Evolutionary conservation across 495 filamentous ascomycete genomes (phyloP).

Genomic region (Podospora pseudoanserina): DNA sequence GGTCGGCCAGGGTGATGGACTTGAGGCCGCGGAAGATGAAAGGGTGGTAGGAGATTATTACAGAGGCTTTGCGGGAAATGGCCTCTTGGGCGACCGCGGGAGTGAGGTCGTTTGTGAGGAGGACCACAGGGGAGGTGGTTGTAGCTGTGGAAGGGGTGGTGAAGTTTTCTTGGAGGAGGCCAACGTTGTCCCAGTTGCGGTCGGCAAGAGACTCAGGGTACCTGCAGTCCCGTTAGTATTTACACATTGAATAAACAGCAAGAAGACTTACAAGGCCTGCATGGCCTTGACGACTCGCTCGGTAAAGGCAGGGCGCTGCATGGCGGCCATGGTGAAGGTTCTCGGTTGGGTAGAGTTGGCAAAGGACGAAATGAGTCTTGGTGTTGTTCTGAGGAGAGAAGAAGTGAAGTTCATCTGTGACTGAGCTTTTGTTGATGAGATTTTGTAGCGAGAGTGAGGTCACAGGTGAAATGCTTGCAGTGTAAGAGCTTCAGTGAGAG

Average conservation of each 20-base stretch:
- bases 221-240: constrained; percentile 38
- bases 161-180: constrained; percentile 38
- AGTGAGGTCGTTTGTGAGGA: constrained; percentile 90
- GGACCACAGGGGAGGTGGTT: constrained; percentile 42
- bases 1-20: constrained; percentile 74
- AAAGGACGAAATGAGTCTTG: constrained; percentile 2
- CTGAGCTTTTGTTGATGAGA: neutral
- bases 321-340: constrained; percentile 22
- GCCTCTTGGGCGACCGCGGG: constrained; percentile 88
- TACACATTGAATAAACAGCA: too few relatives aligned
- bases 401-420: constrained; percentile 18
- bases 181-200: constrained; percentile 84
- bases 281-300: constrained; percentile 75
- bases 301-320: constrained; percentile 57
- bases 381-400: neutral
- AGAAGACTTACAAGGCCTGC: constrained; percentile 65
- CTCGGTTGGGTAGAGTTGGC: neutral
- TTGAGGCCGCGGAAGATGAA: constrained; percentile 94
- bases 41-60: constrained; percentile 89
- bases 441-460: neutral
- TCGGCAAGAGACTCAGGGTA: constrained; percentile 89
- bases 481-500: neutral
- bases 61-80: constrained; percentile 66
- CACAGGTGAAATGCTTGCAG: neutral
- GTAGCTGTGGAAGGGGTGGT: constrained; percentile 3